Percentiles rank a stretch among this genome's conserved stretches.
phyloP scores from a whole-genome alignment of 495 filamentous ascomycete genomes.

The Aspergillus haitiensis region DNA sequence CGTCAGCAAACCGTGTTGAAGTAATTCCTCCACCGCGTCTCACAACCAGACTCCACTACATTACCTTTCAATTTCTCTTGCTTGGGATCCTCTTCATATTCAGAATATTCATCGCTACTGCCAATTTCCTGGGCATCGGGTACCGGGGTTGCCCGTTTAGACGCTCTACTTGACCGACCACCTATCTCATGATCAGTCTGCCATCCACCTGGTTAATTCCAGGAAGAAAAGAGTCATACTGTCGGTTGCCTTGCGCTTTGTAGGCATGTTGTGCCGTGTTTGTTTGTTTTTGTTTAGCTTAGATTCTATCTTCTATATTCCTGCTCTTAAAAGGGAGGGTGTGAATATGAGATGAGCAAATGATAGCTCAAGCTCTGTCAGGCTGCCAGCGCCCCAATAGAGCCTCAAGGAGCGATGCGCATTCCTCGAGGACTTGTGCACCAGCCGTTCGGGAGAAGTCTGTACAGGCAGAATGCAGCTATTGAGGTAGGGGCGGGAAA shows the following conservation, averaged over 20 bases:
- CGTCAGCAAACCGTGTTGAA: conserved; percentile 20
- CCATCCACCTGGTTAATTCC: conserved; percentile 22
- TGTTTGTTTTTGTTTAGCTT: conserved; percentile 10
- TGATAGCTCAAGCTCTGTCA: conserved; percentile 18
- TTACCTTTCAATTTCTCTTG: conserved; percentile 49
- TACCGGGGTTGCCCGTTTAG: conserved; percentile 67
- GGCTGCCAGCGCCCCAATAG: conserved; percentile 29
- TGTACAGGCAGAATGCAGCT: too few species aligned
- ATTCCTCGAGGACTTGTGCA: conserved; percentile 1
- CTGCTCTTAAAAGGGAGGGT: not conserved
- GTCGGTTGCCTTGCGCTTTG: conserved; percentile 74
- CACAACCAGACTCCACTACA: conserved; percentile 24
- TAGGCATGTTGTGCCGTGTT: conserved; percentile 55
- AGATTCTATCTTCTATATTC: conserved; percentile 23
- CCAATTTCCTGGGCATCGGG: conserved; percentile 63
- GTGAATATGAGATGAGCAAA: not conserved
- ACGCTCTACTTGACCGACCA: conserved; percentile 57
- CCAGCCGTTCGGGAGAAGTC: conserved; percentile 1
- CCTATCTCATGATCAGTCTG: conserved; percentile 46
- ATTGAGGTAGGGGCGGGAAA: too few species aligned
- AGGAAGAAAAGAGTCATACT: conserved; percentile 40
- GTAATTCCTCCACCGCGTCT: not conserved
- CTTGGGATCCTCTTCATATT: conserved; percentile 54
- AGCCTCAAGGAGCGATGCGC: conserved; percentile 10
- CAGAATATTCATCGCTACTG: conserved; percentile 71